Evolutionary conservation across 169 alveolate genomes (phyloP).

Genomic region (Cryptosporidium felis): DNA sequence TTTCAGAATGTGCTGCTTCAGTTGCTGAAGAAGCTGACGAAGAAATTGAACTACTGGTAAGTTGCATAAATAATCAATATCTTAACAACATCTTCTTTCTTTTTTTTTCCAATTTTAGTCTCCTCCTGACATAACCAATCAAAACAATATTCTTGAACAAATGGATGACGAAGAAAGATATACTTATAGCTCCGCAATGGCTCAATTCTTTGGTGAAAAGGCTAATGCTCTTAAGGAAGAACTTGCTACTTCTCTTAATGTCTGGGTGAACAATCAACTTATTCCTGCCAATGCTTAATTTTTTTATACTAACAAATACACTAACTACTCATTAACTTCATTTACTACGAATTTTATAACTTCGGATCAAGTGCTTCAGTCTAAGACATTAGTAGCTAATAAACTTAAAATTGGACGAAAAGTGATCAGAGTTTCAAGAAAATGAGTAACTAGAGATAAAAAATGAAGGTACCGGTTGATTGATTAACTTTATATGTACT

Average conservation of each 20-base stretch:
- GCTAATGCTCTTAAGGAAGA: conserved; percentile 56
- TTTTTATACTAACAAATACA: no score
- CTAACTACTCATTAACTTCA: no score
- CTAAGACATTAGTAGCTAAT: no score
- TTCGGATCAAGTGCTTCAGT: no score
- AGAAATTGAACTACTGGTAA: conserved; percentile 65
- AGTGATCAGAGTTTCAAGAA: no score
- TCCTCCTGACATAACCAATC: conserved; percentile 26
- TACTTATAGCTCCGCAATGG: conserved; percentile 51
- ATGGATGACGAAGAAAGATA: conserved; percentile 64
- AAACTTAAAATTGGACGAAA: no score
- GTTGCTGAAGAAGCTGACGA: conserved; percentile 25
- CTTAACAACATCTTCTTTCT: not conserved
- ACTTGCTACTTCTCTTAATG: conserved; percentile 23
- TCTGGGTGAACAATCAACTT: conserved; percentile 53
- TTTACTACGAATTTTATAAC: no score
- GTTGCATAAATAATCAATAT: not conserved
- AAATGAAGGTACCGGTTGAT: no score
- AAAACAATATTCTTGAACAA: conserved; percentile 51
- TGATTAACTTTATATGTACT: no score
- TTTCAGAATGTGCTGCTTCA: conserved; percentile 60
- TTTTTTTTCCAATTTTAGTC: not conserved
- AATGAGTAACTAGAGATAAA: no score
- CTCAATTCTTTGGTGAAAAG: conserved; percentile 33
- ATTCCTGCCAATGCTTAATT: no score